Evolutionary conservation across 1,284 basidiomycete genomes (phyloP).

Genomic region (Abortiporus biennis): DNA sequence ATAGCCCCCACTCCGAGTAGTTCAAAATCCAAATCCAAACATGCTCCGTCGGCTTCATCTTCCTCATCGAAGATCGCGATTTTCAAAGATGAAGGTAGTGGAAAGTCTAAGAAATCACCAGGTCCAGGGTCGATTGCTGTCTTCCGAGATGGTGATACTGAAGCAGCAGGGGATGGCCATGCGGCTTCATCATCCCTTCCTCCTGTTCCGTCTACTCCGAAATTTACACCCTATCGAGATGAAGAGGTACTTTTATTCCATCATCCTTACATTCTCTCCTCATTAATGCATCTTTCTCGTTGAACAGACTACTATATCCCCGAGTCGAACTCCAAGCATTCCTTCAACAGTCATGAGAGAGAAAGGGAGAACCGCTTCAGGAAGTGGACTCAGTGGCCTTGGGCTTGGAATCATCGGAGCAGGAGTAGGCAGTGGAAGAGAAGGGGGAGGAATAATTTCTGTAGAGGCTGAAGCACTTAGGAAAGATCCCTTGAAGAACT

Average conservation of each 20-base stretch:
- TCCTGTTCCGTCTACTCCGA: conserved; percentile 39
- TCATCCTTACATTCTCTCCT: neutral
- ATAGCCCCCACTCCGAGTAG: too few species aligned
- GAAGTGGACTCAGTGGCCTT: conserved; percentile 21
- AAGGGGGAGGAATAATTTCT: conserved; percentile 29
- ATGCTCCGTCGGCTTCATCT: neutral
- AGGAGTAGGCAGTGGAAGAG: too few species aligned
- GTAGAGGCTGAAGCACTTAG: conserved; percentile 70
- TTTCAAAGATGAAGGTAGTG: conserved; percentile 1
- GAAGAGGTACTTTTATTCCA: conserved; percentile 38
- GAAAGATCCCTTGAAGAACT: conserved; percentile 76
- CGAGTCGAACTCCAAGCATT: conserved; percentile 15
- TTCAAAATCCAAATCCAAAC: too few species aligned
- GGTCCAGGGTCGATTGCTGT: neutral
- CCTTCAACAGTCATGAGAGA: conserved; percentile 59
- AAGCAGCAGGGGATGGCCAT: too few species aligned
- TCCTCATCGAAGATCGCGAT: neutral
- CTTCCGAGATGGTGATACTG: conserved; percentile 15
- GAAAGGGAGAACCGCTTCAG: conserved; percentile 30
- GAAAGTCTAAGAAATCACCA: neutral
- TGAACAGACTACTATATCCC: conserved; percentile 21
- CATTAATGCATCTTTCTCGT: conserved; percentile 9
- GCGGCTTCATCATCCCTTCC: too few species aligned
- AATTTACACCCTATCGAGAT: conserved; percentile 63
- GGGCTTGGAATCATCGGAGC: too few species aligned